Evolutionary conservation across 495 filamentous ascomycete species (phyloP), one percentile per base, ranked within the genome.

Genomic region (Hyaloscypha hepaticicola): DNA sequence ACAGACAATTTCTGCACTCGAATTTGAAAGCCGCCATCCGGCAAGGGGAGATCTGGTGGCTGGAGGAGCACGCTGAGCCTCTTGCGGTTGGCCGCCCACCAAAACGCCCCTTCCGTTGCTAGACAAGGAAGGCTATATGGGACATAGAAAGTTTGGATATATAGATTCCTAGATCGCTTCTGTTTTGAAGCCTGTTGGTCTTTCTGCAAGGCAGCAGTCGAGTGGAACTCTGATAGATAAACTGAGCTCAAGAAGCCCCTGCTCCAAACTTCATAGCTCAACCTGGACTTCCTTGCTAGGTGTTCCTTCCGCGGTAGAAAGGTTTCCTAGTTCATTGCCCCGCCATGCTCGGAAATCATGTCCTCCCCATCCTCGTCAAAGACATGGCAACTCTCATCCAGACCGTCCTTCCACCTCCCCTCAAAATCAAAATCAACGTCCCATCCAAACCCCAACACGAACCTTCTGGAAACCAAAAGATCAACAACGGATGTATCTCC

Each of bases 361-460:
- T 55, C 49, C n/a, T 25, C 27, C n/a, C n/a, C 60, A 5, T 55
- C 60, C 22, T 26, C 48, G 1, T 16, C 26, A 11, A 59, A 41
- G 29, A 63, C 38, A 63, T 19, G 34, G 9, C 51, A 38, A 19
- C 21, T 50, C 1, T 26, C 60, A 24, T 55, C 50, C 3, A 55
- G 12, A 19, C 38, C 38, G 19, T 45, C 38, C 11, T 45, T 45
- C 38, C 6, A 31, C 49, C 1, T 11, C 50, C 12, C 24, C 24
- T 53, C 50, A 9, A 53, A 53, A 26, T 25, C 50, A 25, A 53
- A 53, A 26, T 53, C 50, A 24, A 53, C 24, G 8, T 55, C 60
- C 1, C 24, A 21, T 3, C 24, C 48, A 24, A 33, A 49, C 31
- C 33, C 19, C n/a, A n/a, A n/a, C n/a, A n/a, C n/a, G n/a, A 16